Conservation (phyloP, 305 asterid genomes). For the Plantago coronopus region DNA sequence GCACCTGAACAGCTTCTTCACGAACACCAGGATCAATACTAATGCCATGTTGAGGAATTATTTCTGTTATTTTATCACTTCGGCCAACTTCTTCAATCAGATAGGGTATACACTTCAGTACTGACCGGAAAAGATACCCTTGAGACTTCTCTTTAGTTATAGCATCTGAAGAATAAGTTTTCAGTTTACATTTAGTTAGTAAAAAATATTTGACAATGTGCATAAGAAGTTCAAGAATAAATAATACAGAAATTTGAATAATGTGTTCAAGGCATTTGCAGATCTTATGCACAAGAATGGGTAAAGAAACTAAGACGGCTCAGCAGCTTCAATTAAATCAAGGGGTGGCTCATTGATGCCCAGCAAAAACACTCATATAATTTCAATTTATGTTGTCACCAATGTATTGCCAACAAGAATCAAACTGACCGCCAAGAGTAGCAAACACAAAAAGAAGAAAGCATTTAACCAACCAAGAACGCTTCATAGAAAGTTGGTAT, state of each 20-base stretch:
- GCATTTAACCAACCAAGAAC: too few species aligned
- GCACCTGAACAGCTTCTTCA: constrained; percentile 97
- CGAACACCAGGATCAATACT: constrained; percentile 99
- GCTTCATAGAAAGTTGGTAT: too few species aligned
- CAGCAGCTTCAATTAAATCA: too few species aligned
- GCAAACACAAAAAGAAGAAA: too few species aligned
- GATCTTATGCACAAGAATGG: neutral
- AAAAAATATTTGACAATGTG: constrained; percentile 15
- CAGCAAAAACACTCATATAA: too few species aligned
- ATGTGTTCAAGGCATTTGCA: neutral
- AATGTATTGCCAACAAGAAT: too few species aligned
- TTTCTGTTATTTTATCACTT: constrained; percentile 93
- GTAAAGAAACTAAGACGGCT: too few species aligned
- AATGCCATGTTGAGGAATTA: constrained; percentile 98
- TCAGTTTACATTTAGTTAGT: constrained; percentile 28
- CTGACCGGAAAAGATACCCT: constrained; percentile 95
- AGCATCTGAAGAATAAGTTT: constrained; percentile 61
- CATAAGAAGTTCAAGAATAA: constrained; percentile 18
- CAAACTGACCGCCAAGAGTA: too few species aligned
- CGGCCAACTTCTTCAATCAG: constrained; percentile 99
- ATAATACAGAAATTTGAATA: constrained; percentile 15
- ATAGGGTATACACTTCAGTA: constrained; percentile 97
- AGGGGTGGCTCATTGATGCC: too few species aligned
- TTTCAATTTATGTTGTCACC: too few species aligned
- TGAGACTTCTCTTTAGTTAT: constrained; percentile 95